Base-by-base conservation (phyloP, 2,329 filamentous ascomycete genomes). In the Neocatenulostroma microsporum region DNA sequence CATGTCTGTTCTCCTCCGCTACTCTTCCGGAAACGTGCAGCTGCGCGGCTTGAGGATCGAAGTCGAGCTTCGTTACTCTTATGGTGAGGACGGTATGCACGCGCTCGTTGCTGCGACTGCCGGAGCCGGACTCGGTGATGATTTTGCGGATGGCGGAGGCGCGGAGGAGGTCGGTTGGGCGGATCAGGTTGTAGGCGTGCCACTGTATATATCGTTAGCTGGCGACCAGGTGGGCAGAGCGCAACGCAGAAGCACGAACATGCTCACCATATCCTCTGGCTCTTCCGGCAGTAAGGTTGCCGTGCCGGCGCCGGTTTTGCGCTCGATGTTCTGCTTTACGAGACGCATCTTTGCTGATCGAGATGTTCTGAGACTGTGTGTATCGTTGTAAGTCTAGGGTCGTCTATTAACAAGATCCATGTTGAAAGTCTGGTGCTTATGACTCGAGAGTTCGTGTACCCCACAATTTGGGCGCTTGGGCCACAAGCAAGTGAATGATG, bases 101-200 rank as follows among this genome's bases (percentile, higher is more conserved):
- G 39, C 80, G 73, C 19, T 72, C 65, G 27, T 45, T 80, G 21
- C 68, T 63, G 1, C 75, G 78, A 36, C 72, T 74, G 30, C 80
- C 80, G 6, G 76, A 74, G 20, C 69, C 66, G 10, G 73, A 71
- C 43, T 77, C 73, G 24, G 65, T 71, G n/a, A 72, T 73, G 4
- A 85, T 71, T 42, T 77, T 74, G 30, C 81, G 79, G 33, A 84
- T 66, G 21, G 81, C 79, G 38, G 72, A 74, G 40, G 79, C 80
- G 47, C 74, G 74, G 24, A 85, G 68, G 33, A 74, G 66, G 51
- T 85, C 81, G 44, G 64, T 66, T 4, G 76, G 71, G 37, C 77
- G 73, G 53, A 84, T 81, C 26, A 85, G 70, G 59, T 85, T 84
- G 67, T 80, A 84, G 46, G 77, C 75, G 55, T 84, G 80, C 81